Evolutionary conservation across 148 eudicot species (phyloP), one percentile per base, ranked within the genome.

Genomic region (Linanthus parryae): DNA sequence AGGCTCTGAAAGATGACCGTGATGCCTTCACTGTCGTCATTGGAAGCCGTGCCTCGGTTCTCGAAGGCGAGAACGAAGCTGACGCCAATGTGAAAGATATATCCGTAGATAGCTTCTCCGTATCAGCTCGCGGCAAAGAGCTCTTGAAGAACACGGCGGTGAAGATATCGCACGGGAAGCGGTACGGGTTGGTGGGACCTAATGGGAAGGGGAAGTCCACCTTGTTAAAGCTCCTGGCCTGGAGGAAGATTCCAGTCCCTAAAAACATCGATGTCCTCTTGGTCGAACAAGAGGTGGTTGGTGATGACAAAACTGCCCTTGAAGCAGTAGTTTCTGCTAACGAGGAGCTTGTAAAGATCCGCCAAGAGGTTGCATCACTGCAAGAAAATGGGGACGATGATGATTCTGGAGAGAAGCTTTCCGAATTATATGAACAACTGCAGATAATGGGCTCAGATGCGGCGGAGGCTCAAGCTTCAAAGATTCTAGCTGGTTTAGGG

Each of bases 121-220:
- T 79, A 9, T 75, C 81, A 8, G 78, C 80, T 34, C 70, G 84
- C 1, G 80, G 84, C 0, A 79, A 74, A 56, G 80, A 79, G 48
- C 72, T 79, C 1, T 66, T 79, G 20, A 71, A 79, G 63, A 75
- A 79, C 63, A 53, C 84, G 2, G 48, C 78, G 2, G 42, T 79
- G 8, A 79, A 72, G 39, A 79, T 79, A 42, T 62, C 81, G 56
- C 78, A 79, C 47, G 84, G 84, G 23, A 79, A 74, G 44, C 71
- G 84, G 52, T 79, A 79, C 31, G 80, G 84, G 51, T 54, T 79
- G 75, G 72, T 79, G 36, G 84, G 84, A 22, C 84, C 81, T 2
- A 79, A 79, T 56, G 84, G 84, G 26, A 79, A 24, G 75, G 84
- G 84, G 15, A 79, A 79, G 42, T 75, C 84, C 22, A 75, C 84